These are phyloP conservation scores for Plasmodiophora brassicae DNA, from an alignment of 208 protist genomes.

Conservation along the genomic window DNA sequence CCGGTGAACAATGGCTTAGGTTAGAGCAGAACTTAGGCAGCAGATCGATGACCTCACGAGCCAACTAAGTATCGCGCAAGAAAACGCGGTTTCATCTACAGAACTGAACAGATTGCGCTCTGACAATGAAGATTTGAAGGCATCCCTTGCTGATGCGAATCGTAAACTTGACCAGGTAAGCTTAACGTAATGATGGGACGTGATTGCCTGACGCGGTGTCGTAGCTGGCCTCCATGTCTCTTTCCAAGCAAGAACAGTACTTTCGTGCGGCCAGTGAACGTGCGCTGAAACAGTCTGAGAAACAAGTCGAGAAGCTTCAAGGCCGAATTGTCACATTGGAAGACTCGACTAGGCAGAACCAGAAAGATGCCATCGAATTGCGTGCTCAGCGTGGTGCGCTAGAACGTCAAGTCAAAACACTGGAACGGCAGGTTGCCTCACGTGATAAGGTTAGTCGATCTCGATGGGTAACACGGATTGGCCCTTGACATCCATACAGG, in stretches of 20 bases:
- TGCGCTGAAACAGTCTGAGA: neutral
- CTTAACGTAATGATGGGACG: neutral
- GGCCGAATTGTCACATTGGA: neutral
- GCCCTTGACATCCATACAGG: too few species aligned
- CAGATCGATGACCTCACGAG: neutral
- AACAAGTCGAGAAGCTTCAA: neutral
- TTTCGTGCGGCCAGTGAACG: neutral
- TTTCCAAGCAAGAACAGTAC: constrained; percentile 23
- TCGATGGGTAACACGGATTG: too few species aligned
- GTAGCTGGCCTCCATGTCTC: neutral
- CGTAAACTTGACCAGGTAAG: neutral
- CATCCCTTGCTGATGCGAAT: neutral
- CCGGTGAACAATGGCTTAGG: too few species aligned
- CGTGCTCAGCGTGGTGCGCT: neutral
- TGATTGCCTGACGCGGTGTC: neutral
- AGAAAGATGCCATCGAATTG: neutral
- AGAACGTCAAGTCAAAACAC: neutral
- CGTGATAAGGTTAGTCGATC: neutral
- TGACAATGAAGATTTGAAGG: neutral
- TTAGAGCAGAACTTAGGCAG: neutral
- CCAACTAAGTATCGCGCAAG: neutral
- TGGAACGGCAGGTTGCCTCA: neutral
- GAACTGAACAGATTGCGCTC: neutral
- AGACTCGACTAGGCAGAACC: neutral
- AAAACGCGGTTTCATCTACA: too few species aligned